phyloP scores from a whole-genome alignment of 2,329 filamentous ascomycete species.

The Fusarium sp. region DNA sequence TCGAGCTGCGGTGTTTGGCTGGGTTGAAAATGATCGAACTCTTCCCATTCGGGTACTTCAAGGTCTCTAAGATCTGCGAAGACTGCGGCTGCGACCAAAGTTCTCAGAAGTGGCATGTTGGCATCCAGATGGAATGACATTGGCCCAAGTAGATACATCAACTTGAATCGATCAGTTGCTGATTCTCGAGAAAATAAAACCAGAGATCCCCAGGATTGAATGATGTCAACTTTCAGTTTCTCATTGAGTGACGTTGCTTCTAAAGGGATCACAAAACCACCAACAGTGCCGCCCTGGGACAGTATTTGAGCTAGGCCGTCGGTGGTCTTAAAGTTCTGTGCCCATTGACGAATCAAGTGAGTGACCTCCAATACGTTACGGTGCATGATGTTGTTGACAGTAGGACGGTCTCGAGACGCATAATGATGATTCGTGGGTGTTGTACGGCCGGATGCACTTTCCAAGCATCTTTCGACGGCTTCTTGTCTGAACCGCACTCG shows the following conservation, averaged over 20 bases:
- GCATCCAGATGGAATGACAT: conserved; percentile 40
- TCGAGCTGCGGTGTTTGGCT: conserved; percentile 35
- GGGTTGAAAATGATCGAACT: conserved; percentile 38
- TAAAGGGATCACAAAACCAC: conserved; percentile 32
- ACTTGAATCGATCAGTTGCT: conserved; percentile 18
- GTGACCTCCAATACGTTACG: conserved; percentile 41
- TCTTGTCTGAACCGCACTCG: conserved; percentile 35
- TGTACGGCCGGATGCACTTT: conserved; percentile 5
- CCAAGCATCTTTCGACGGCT: conserved; percentile 24
- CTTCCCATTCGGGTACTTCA: conserved; percentile 33
- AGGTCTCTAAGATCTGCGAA: conserved; percentile 35
- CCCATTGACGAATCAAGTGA: conserved; percentile 28
- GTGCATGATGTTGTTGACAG: conserved; percentile 29
- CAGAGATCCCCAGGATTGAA: conserved; percentile 38
- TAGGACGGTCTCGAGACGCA: conserved; percentile 36
- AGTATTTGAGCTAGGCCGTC: conserved; percentile 31
- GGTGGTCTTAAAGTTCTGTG: conserved; percentile 34
- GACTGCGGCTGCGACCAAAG: conserved; percentile 37
- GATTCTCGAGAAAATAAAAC: conserved; percentile 18
- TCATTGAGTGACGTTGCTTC: conserved; percentile 35
- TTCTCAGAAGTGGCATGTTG: conserved; percentile 35
- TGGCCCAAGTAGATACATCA: conserved; percentile 40
- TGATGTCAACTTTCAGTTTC: conserved; percentile 31
- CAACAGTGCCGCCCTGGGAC: conserved; percentile 20
- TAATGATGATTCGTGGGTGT: conserved; percentile 21